Conservation (phyloP, 306 rosid species). For the Purshia tridentata region DNA sequence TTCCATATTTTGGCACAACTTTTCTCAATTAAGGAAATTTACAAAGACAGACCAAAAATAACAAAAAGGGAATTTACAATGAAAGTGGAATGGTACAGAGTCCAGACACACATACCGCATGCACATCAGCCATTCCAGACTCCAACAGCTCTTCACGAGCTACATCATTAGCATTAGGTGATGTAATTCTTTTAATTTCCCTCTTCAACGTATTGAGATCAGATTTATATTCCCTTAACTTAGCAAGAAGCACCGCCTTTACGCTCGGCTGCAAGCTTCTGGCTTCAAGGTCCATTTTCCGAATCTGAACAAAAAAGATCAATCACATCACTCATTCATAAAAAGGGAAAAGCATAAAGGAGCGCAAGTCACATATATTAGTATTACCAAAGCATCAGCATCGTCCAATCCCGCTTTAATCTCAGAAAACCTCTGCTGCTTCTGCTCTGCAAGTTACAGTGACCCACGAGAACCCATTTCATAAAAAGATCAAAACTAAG, state of each 20-base stretch:
- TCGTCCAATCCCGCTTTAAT: conserved; percentile 73
- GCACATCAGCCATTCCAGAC: conserved; percentile 55
- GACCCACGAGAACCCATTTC: neutral
- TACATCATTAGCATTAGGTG: conserved; percentile 69
- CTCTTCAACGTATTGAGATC: conserved; percentile 75
- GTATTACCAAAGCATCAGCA: conserved; percentile 71
- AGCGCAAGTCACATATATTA: neutral
- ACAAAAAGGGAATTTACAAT: neutral
- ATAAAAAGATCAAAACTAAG: conserved; percentile 9
- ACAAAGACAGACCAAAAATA: neutral
- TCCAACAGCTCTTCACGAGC: conserved; percentile 76
- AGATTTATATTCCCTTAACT: conserved; percentile 84
- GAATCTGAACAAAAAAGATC: conserved; percentile 40
- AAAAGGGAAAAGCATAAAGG: neutral
- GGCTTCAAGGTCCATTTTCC: conserved; percentile 92
- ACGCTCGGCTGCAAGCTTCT: conserved; percentile 82
- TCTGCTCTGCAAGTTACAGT: conserved; percentile 60
- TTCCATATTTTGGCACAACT: neutral
- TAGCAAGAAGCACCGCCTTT: conserved; percentile 79
- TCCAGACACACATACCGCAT: conserved; percentile 51
- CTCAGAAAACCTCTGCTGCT: conserved; percentile 66
- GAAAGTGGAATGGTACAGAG: conserved; percentile 7
- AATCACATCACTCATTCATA: conserved; percentile 1
- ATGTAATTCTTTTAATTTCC: conserved; percentile 71
- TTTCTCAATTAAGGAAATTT: neutral